Conservation (phyloP, 1,284 basidiomycete genomes). For the Athelia sp. region DNA sequence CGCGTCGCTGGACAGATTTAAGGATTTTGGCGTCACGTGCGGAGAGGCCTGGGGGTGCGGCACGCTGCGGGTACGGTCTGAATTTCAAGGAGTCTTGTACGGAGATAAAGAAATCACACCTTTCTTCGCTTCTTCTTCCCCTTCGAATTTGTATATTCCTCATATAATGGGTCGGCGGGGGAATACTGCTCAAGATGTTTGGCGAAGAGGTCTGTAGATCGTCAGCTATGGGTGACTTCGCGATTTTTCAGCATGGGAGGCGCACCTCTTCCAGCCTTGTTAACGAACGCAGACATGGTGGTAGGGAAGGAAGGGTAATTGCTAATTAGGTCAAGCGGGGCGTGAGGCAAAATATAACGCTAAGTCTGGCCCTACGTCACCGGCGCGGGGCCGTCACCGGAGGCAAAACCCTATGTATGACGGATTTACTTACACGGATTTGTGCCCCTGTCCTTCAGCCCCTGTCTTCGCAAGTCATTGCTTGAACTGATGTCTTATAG, state of each 20-base stretch:
- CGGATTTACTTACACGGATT: too few species aligned
- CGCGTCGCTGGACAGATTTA: constrained; percentile 70
- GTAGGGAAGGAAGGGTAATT: constrained; percentile 7
- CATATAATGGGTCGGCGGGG: constrained; percentile 79
- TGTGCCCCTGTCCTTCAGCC: too few species aligned
- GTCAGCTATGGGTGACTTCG: neutral
- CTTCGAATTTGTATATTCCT: constrained; percentile 59
- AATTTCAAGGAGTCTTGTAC: neutral
- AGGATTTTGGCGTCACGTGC: constrained; percentile 74
- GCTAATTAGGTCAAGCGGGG: neutral
- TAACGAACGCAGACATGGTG: constrained; percentile 35
- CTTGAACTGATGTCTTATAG: too few species aligned
- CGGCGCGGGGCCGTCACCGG: too few species aligned
- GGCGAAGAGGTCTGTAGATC: constrained; percentile 45
- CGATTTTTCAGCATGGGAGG: neutral
- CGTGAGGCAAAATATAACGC: too few species aligned
- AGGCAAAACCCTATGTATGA: too few species aligned
- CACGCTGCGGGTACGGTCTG: constrained; percentile 41
- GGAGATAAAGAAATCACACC: constrained; percentile 30
- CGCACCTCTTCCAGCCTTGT: constrained; percentile 36
- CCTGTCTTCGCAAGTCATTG: too few species aligned
- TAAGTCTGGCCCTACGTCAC: too few species aligned
- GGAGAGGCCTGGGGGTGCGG: constrained; percentile 75
- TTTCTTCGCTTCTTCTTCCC: constrained; percentile 69
- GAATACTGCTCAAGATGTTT: constrained; percentile 59